Evolutionary conservation across 1,139 yeast species (phyloP).

Genomic region (Arxiozyma slooffiae): DNA sequence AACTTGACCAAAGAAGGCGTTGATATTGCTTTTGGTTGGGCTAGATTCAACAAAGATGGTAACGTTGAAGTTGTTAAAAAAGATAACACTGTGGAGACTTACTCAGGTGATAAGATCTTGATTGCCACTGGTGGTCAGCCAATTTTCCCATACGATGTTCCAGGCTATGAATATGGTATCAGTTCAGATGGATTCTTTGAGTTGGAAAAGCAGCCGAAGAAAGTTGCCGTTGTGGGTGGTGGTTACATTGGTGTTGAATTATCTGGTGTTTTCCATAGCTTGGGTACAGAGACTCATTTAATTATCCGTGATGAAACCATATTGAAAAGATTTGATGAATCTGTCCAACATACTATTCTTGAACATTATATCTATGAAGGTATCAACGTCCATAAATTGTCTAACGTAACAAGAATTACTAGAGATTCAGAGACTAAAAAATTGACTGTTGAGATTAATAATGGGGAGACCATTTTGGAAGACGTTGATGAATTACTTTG

Average conservation of each 20-base stretch:
- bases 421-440: slow-evolving; percentile 47
- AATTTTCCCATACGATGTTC: slow-evolving; percentile 51
- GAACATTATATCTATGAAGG: slow-evolving; percentile 74
- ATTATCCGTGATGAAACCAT: slow-evolving; percentile 87
- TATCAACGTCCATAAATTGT: slow-evolving; percentile 61
- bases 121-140: slow-evolving; percentile 94
- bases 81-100: slow-evolving; percentile 48
- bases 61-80: slow-evolving; percentile 65
- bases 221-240: slow-evolving; percentile 92
- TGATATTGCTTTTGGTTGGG: slow-evolving; percentile 81
- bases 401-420: slow-evolving; percentile 52
- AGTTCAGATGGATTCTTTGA: slow-evolving; percentile 89
- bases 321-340: slow-evolving; percentile 74
- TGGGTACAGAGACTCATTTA: slow-evolving; percentile 81
- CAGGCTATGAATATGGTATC: slow-evolving; percentile 76
- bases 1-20: slow-evolving; percentile 84
- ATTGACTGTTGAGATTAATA: slow-evolving; percentile 49
- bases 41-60: slow-evolving; percentile 59
- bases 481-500: slow-evolving; percentile 73
- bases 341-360: slow-evolving; percentile 71
- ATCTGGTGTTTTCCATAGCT: slow-evolving; percentile 83
- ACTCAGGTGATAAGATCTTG: slow-evolving; percentile 71
- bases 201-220: slow-evolving; percentile 71
- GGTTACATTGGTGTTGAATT: slow-evolving; percentile 96
- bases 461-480: slow-evolving; percentile 43